Percentiles rank a stretch among this genome's conserved stretches.
Evolutionary conservation across 768 basidiomycete species (phyloP).

Genomic region (Leccinellum luteum): DNA sequence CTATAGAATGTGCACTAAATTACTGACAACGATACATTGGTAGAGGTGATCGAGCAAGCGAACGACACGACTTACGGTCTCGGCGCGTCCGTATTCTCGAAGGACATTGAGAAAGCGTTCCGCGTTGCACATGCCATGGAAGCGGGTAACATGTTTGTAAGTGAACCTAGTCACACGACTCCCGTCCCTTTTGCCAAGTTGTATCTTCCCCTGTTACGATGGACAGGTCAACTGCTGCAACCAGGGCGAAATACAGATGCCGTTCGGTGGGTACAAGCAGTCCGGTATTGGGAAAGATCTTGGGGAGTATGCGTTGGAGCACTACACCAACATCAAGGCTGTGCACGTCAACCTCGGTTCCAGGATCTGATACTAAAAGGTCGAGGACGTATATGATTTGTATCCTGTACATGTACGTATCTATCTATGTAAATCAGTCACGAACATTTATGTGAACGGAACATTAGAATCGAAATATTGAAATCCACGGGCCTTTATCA

Average conservation of each 20-base stretch:
- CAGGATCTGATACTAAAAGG: not conserved
- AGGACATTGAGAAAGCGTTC: slow-evolving; percentile 37
- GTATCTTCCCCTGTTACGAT: not conserved
- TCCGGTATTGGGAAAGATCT: slow-evolving; percentile 9
- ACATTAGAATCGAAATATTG: too few species aligned
- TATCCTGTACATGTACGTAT: not conserved
- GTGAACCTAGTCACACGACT: not conserved
- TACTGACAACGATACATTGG: not conserved
- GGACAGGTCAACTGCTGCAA: slow-evolving; percentile 6
- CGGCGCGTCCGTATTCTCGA: slow-evolving; percentile 9
- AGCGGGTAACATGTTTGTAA: slow-evolving; percentile 60
- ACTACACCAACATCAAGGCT: slow-evolving; percentile 10
- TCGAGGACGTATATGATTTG: not conserved
- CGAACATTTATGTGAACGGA: not conserved
- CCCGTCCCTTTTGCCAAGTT: not conserved
- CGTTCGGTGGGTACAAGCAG: slow-evolving; percentile 11
- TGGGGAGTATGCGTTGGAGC: slow-evolving; percentile 12
- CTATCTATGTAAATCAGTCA: not conserved
- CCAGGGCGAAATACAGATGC: slow-evolving; percentile 7
- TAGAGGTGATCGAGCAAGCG: slow-evolving; percentile 10
- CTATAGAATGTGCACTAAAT: not conserved
- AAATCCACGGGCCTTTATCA: too few species aligned
- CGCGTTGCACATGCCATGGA: slow-evolving; percentile 41
- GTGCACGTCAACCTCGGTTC: slow-evolving; percentile 8
- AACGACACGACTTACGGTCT: slow-evolving; percentile 11